Evolutionary conservation across 306 rosid species (phyloP), one percentile per base, ranked within the genome.

Genomic region (Acacia confusa): DNA sequence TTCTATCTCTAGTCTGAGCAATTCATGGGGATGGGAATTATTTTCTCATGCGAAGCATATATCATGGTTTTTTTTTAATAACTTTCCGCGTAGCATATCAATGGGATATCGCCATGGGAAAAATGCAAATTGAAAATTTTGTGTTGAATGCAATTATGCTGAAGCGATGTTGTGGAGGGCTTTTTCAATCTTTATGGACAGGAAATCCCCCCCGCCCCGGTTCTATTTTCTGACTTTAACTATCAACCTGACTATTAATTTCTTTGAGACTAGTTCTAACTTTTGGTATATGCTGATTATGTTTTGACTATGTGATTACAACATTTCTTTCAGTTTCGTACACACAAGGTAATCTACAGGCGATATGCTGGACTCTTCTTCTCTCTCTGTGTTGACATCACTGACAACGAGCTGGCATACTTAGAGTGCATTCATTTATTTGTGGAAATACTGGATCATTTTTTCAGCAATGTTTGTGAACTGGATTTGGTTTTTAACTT

Each of bases 381-480:
- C 94, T 95, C 99, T 0, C 94, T 95, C 2, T 95, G 99, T 83
- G 99, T 95, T 60, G 99, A 95, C 78, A 95, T 95, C 77, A 95
- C 99, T n/a, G 99, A 95, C 82, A 95, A 93, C 36, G 99, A 95
- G 85, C 67, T 95, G 90, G 99, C 98, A 0, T 95, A 95, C 81
- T 86, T 95, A 52, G 99, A 95, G 90, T 95, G 96, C 86, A 95
- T 95, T 77, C 99, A 95, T 90, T 87, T 95, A 22, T 95, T 95
- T 69, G 99, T 95, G 68, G 99, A 95, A 86, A 95, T 95, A 66
- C 73, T 91, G 87, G 92, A 91, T 82, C 94, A 91, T 76, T 91
- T 91, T 86, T 91, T 91, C 89, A 91, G 94, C 87, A 91, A 91
- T 77, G 94, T 91, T 44, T 91, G 94, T 22, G 94, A 91, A 83